phyloP scores from a whole-genome alignment of 2,329 filamentous ascomycete genomes.

The Aureobasidium sp. region DNA sequence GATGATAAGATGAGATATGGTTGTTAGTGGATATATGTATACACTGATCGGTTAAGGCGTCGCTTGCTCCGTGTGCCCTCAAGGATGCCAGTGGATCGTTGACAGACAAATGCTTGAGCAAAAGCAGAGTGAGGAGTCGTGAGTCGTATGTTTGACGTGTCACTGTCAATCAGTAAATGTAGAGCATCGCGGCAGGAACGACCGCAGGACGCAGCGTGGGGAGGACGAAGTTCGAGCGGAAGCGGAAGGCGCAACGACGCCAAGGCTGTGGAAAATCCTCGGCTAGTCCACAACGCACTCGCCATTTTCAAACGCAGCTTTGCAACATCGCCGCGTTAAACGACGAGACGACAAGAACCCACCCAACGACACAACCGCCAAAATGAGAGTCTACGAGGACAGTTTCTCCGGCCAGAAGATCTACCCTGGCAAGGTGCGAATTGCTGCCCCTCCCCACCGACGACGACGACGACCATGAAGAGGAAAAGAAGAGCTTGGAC shows the following conservation, averaged over 20 bases:
- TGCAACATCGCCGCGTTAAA: slow-evolving; percentile 3
- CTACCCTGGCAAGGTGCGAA: slow-evolving; percentile 69
- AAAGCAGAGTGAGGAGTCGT: background rate
- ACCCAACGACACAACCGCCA: slow-evolving; percentile 25
- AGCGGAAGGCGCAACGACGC: background rate
- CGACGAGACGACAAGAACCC: slow-evolving; percentile 9
- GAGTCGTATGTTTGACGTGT: background rate
- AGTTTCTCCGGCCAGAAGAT: slow-evolving; percentile 72
- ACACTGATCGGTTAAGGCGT: background rate
- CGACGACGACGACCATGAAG: background rate
- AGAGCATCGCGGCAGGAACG: too few species aligned
- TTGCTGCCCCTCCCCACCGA: slow-evolving; percentile 9
- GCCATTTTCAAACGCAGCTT: slow-evolving; percentile 7
- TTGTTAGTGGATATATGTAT: slow-evolving; percentile 2
- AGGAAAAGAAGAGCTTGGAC: slow-evolving; percentile 1
- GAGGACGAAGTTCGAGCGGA: background rate
- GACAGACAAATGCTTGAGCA: background rate
- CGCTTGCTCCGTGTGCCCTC: background rate
- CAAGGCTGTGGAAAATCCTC: slow-evolving; percentile 2
- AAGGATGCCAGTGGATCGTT: background rate
- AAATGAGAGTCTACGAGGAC: slow-evolving; percentile 73
- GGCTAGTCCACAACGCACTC: background rate
- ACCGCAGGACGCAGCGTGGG: background rate
- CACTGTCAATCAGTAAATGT: background rate
- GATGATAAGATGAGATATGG: background rate